A percentile compares a stretch with the other conserved stretches of the same genome.
Conservation (phyloP, 192 early-diverging fungal genomes). For the Coemansia sp. region DNA sequence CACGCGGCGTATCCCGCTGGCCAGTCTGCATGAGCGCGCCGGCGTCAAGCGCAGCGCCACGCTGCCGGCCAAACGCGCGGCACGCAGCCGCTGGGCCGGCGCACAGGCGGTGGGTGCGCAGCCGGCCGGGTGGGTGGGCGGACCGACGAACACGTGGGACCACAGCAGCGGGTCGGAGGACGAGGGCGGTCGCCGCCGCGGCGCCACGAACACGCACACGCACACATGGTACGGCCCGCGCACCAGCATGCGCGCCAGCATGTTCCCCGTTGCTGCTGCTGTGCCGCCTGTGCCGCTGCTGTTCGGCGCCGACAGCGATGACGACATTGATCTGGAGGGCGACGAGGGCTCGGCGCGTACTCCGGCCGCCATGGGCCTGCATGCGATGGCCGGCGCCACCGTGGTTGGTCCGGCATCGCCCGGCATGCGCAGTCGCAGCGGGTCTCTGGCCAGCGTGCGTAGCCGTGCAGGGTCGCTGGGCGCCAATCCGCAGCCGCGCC, state of each 20-base stretch:
- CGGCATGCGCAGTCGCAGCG: slow-evolving; percentile 10
- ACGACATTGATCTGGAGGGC: slow-evolving; percentile 63
- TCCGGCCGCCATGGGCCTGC: slow-evolving; percentile 28
- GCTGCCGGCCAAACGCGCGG: slow-evolving; percentile 28
- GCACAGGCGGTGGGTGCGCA: slow-evolving; percentile 23
- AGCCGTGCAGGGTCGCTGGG: not conserved
- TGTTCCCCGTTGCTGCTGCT: slow-evolving; percentile 27
- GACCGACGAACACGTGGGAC: slow-evolving; percentile 35
- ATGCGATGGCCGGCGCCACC: slow-evolving; percentile 6
- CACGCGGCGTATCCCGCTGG: slow-evolving; percentile 24
- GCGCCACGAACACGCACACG: slow-evolving; percentile 24
- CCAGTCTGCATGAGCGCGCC: slow-evolving; percentile 21
- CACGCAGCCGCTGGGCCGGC: slow-evolving; percentile 35
- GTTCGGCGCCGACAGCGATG: slow-evolving; percentile 58
- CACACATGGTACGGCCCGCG: slow-evolving; percentile 50
- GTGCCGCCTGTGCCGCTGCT: slow-evolving; percentile 48
- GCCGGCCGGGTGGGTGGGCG: slow-evolving; percentile 30
- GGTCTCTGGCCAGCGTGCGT: slow-evolving; percentile 6
- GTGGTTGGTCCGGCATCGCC: slow-evolving; percentile 19
- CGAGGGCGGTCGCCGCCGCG: slow-evolving; percentile 9
- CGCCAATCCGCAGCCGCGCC: not conserved
- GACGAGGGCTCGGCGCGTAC: slow-evolving; percentile 57
- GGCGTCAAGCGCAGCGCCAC: slow-evolving; percentile 42
- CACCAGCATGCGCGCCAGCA: slow-evolving; percentile 35
- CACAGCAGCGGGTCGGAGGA: slow-evolving; percentile 35